phyloP scores from a whole-genome alignment of 805 yeast genomes.

The Metschnikowia chrysomelidarum region DNA sequence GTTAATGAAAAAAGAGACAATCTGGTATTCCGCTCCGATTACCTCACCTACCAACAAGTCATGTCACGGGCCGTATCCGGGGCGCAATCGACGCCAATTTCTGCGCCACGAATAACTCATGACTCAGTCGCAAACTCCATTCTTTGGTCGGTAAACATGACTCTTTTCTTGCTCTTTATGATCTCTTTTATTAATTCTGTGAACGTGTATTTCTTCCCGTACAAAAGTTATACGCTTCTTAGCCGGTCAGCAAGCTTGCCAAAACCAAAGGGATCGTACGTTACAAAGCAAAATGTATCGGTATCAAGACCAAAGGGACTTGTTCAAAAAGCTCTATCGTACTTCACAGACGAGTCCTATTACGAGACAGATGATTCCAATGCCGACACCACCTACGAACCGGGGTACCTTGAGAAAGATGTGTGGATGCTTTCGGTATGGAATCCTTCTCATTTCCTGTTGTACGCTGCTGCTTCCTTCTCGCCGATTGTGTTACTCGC shows the following conservation, averaged over 20 bases:
- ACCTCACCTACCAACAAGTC: conserved; percentile 32
- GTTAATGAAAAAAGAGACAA: conserved; percentile 30
- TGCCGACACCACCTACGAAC: conserved; percentile 23
- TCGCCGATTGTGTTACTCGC: conserved; percentile 56
- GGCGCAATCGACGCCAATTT: conserved; percentile 2
- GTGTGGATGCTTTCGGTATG: conserved; percentile 62
- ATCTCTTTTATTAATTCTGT: conserved; percentile 19
- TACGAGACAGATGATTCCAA: conserved; percentile 22
- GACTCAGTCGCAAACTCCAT: conserved; percentile 14
- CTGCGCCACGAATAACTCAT: conserved; percentile 4
- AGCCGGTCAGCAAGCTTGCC: conserved; percentile 21
- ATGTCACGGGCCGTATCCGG: conserved; percentile 19
- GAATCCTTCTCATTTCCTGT: conserved; percentile 61
- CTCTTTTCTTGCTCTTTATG: conserved; percentile 14
- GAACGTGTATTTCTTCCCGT: conserved; percentile 18
- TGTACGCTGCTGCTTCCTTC: conserved; percentile 50
- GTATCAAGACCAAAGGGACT: conserved; percentile 13
- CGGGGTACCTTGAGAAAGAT: conserved; percentile 24
- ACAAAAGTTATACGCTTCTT: conserved; percentile 32
- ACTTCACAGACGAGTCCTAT: conserved; percentile 16
- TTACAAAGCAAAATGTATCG: conserved; percentile 16
- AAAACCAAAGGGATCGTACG: conserved; percentile 28
- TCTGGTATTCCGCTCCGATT: conserved; percentile 34
- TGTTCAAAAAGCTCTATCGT: conserved; percentile 12
- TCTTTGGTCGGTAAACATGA: conserved; percentile 19